Conservation (phyloP, 202 grass and related monocot genomes). For the Panicum hallii region DNA sequence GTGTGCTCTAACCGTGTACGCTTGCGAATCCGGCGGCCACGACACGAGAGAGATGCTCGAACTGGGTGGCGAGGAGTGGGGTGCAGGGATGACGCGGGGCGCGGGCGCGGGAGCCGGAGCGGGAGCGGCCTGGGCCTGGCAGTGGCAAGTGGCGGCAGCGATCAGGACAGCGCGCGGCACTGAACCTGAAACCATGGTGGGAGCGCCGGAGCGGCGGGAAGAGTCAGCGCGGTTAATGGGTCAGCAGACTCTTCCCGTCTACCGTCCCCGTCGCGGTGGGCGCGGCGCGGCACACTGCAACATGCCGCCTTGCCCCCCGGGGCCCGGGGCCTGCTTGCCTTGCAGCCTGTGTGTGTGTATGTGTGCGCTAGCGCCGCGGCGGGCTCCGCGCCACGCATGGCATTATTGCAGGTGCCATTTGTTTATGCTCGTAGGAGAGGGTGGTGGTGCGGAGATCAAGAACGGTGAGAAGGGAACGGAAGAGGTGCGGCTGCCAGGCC, state of each 20-base stretch:
- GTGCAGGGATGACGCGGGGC: too few relatives aligned
- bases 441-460: background rate
- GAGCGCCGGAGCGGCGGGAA: background rate
- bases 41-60: too few relatives aligned
- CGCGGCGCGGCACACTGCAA: constrained; percentile 39
- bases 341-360: background rate
- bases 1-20: too few relatives aligned
- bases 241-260: background rate
- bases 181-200: background rate
- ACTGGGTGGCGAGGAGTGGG: too few relatives aligned
- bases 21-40: too few relatives aligned
- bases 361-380: background rate
- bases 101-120: too few relatives aligned
- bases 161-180: too few relatives aligned
- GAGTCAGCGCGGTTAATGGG: constrained; percentile 17
- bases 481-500: background rate
- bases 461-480: background rate
- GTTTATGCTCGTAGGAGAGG: background rate
- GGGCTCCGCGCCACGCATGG: background rate
- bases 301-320: constrained; percentile 22
- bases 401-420: constrained; percentile 18
- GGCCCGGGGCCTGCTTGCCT: background rate
- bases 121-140: too few relatives aligned
- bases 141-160: too few relatives aligned
- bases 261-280: constrained; percentile 2